Evolutionary conservation across 768 basidiomycete species (phyloP).

Genomic region (Boletus reticuloceps): DNA sequence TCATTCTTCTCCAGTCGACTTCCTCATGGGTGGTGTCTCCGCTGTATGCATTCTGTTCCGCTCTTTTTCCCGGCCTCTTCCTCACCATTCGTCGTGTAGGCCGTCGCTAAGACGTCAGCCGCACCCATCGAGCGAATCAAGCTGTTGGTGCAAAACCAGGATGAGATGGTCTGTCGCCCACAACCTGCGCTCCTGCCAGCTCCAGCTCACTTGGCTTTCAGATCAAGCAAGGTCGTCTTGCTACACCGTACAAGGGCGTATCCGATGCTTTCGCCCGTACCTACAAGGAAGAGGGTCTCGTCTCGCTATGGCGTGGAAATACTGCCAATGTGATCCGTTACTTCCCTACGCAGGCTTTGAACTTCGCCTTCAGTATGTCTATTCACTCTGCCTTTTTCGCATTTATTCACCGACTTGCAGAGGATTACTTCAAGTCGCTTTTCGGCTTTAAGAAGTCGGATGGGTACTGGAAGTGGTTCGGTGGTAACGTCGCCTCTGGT

Average conservation of each 20-base stretch:
- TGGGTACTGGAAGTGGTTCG: slow-evolving; percentile 98
- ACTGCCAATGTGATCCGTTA: slow-evolving; percentile 99
- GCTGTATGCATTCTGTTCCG: slow-evolving; percentile 53
- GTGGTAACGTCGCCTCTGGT: slow-evolving; percentile 97
- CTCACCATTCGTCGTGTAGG: slow-evolving; percentile 47
- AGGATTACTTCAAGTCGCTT: slow-evolving; percentile 98
- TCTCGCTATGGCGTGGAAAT: slow-evolving; percentile 99
- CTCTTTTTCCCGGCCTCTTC: neutral
- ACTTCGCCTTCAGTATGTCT: slow-evolving; percentile 98
- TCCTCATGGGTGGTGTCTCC: slow-evolving; percentile 96
- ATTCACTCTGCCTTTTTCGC: neutral
- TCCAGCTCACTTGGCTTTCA: slow-evolving; percentile 30
- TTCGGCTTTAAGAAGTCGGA: slow-evolving; percentile 99
- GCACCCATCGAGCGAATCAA: slow-evolving; percentile 99
- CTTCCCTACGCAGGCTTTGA: slow-evolving; percentile 99
- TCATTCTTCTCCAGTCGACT: slow-evolving; percentile 60
- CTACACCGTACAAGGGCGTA: slow-evolving; percentile 95
- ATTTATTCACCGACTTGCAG: slow-evolving; percentile 29
- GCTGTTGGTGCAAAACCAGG: slow-evolving; percentile 97
- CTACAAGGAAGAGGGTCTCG: slow-evolving; percentile 91
- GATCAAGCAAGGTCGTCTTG: slow-evolving; percentile 99
- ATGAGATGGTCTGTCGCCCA: slow-evolving; percentile 84
- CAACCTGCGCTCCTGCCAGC: neutral
- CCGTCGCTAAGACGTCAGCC: slow-evolving; percentile 97
- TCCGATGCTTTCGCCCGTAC: slow-evolving; percentile 89